Base-by-base conservation (phyloP, 108 stramenopile species). In the Schizochytrium sp. region DNA sequence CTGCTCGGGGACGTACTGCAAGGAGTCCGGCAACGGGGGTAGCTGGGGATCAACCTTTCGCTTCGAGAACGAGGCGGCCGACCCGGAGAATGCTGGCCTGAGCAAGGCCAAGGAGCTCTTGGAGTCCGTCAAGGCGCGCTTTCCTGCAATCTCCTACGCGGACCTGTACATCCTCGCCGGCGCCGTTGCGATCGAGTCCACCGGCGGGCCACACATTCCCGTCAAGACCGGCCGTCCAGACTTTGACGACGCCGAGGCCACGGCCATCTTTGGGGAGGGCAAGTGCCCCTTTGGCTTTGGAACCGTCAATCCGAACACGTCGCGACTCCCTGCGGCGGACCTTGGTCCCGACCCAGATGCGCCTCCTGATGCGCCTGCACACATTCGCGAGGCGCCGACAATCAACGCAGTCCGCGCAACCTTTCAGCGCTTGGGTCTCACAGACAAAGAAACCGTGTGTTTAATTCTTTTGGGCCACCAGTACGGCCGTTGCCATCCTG, bases 111-210 rank as follows among this genome's bases (percentile, higher is more conserved):
- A 94, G 47, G 91, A 92, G 43, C 89, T 95, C 34, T 89, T 99
- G 58, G 96, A 96, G 51, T 95, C 96, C 43, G 94, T 99, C 89
- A 97, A 97, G 92, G 94, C 93, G 29, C 94, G 97, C 90, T 93
- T 96, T 91, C 96, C 96, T 12, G 93, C 91, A 5, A 90, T 98
- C 28, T 94, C 95, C 8, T 98, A 98, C 90, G 97, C 96, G 5
- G 99, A 99, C 92, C 91, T 98, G 48, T 99, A 97, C 92, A 97
- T 97, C 0, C 94, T 97, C 57, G 96, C 97, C 5, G 97, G 96
- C 47, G 95, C 94, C 10, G 91, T 94, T 34, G 95, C 93, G 41
- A 92, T 95, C 5, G 94, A 95, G 91, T 94, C 90, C 91, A 90
- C 93, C 3, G 96, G 95, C 25, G 96, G 96, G 4, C 97, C 97